Evolutionary conservation across 345 rosid genomes (phyloP).

Genomic region (Eucalyptus melliodora): DNA sequence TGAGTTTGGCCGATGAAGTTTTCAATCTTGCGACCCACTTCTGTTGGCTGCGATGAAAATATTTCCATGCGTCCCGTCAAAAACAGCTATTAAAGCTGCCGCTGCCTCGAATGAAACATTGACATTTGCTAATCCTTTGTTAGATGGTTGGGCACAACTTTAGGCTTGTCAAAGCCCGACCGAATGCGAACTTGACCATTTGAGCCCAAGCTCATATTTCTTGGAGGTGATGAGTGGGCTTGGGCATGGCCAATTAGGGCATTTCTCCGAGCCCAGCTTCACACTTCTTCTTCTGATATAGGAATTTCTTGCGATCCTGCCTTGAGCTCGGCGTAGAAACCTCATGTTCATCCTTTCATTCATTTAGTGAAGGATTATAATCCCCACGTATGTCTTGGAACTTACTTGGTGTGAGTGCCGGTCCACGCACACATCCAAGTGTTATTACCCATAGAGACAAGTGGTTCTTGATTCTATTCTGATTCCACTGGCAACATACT

Average conservation of each 20-base stretch:
- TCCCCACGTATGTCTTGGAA: background rate
- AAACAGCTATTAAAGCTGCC: background rate
- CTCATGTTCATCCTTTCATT: background rate
- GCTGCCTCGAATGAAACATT: background rate
- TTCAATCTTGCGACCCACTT: background rate
- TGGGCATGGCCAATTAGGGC: too few species aligned
- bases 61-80: background rate
- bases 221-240: too few species aligned
- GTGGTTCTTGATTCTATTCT: fast-evolving
- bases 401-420: background rate
- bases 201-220: too few species aligned
- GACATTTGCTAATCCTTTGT: background rate
- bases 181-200: too few species aligned
- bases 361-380: background rate
- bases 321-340: background rate
- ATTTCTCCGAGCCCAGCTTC: background rate
- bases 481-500: fast-evolving
- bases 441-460: too few species aligned
- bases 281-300: background rate
- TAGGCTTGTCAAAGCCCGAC: background rate
- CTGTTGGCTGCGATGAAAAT: background rate
- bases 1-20: background rate
- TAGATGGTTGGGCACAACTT: background rate
- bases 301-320: background rate
- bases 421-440: too few species aligned